These are phyloP conservation scores for Colletotrichum somersetense DNA, from an alignment of 2,329 filamentous ascomycete species.

Conservation along the genomic window DNA sequence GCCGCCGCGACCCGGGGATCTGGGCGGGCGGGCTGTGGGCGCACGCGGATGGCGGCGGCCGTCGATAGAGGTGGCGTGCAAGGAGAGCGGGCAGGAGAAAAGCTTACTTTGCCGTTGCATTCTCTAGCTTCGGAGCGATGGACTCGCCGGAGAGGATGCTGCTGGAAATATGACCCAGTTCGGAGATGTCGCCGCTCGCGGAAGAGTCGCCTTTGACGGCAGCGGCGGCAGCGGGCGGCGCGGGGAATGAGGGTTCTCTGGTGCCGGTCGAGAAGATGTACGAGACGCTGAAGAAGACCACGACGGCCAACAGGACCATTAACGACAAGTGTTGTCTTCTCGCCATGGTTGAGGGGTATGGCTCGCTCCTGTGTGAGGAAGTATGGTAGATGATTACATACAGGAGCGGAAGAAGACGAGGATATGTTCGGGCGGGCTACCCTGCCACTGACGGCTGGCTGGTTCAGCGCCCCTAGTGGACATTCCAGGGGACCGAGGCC, in stretches of 20 bases:
- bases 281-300: slow-evolving; percentile 68
- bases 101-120: slow-evolving; percentile 81
- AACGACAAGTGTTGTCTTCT: slow-evolving; percentile 66
- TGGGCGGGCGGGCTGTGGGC: neutral
- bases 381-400: too few relatives aligned
- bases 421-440: too few relatives aligned
- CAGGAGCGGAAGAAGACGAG: neutral
- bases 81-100: slow-evolving; percentile 2
- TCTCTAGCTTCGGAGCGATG: slow-evolving; percentile 85
- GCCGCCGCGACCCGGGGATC: neutral
- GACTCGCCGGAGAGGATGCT: slow-evolving; percentile 73
- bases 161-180: slow-evolving; percentile 59
- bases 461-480: neutral
- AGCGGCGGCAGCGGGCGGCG: slow-evolving; percentile 31
- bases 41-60: neutral
- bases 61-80: neutral
- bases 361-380: neutral
- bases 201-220: slow-evolving; percentile 43
- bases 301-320: slow-evolving; percentile 66
- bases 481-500: slow-evolving; percentile 3
- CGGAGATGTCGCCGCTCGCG: slow-evolving; percentile 46
- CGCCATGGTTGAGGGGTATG: slow-evolving; percentile 56
- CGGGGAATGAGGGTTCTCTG: slow-evolving; percentile 28
- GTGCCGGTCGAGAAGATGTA: slow-evolving; percentile 67
- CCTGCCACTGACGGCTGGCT: neutral